Evolutionary conservation across 768 basidiomycete species (phyloP).

Genomic region (Mycena alexandri): DNA sequence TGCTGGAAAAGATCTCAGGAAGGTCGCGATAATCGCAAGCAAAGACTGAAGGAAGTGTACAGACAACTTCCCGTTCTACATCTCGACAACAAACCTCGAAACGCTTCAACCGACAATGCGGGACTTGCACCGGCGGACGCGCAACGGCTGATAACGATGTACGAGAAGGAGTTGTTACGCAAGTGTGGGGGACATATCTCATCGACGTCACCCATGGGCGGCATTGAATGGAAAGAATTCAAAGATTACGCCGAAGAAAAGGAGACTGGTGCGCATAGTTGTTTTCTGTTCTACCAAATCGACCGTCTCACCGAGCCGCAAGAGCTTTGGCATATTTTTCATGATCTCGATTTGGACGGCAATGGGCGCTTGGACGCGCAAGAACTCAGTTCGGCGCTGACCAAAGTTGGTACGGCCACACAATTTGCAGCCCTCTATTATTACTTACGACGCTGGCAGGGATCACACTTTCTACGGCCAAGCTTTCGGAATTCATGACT

Average conservation of each 20-base stretch:
- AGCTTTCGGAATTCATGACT: slow-evolving; percentile 85
- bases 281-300: slow-evolving; percentile 28
- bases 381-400: slow-evolving; percentile 66
- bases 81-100: slow-evolving; percentile 23
- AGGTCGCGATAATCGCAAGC: slow-evolving; percentile 71
- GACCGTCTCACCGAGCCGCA: slow-evolving; percentile 35
- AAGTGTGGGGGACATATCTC: slow-evolving; percentile 61
- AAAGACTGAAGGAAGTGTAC: slow-evolving; percentile 75
- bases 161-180: slow-evolving; percentile 81
- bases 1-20: slow-evolving; percentile 55
- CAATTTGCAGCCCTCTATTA: not conserved
- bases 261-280: slow-evolving; percentile 74
- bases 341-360: slow-evolving; percentile 89
- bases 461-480: slow-evolving; percentile 75
- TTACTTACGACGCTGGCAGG: slow-evolving; percentile 56
- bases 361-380: slow-evolving; percentile 84
- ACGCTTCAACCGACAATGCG: slow-evolving; percentile 27
- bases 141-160: slow-evolving; percentile 73
- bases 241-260: slow-evolving; percentile 82
- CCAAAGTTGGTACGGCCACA: slow-evolving; percentile 34
- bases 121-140: slow-evolving; percentile 72
- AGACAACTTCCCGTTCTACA: slow-evolving; percentile 58
- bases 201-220: slow-evolving; percentile 53
- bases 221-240: slow-evolving; percentile 80
- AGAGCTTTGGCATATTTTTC: slow-evolving; percentile 95